phyloP scores from a whole-genome alignment of 768 basidiomycete species.

The Kwoniella sp. region DNA sequence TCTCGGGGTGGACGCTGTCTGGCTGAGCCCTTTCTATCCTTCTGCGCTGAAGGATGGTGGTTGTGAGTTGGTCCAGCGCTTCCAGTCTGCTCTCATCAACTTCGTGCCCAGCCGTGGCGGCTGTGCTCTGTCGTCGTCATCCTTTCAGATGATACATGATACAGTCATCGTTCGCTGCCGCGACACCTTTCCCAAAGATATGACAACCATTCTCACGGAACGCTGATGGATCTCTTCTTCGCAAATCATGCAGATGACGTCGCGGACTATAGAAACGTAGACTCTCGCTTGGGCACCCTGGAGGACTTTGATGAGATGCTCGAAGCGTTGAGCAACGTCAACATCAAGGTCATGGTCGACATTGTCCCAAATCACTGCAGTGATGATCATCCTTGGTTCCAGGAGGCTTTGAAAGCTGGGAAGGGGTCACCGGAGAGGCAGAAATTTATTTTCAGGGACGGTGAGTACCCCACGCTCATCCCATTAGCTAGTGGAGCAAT shows the following conservation, averaged over 20 bases:
- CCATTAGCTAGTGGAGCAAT: neutral
- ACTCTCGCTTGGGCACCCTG: conserved; percentile 44
- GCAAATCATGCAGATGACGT: conserved; percentile 46
- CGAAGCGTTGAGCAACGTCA: conserved; percentile 27
- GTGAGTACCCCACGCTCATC: conserved; percentile 25
- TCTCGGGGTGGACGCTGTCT: conserved; percentile 45
- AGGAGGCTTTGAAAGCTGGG: conserved; percentile 39
- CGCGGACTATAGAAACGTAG: conserved; percentile 47
- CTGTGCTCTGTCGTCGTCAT: no score
- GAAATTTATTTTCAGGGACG: conserved; percentile 47
- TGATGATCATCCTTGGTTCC: conserved; percentile 50
- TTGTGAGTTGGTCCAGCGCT: conserved; percentile 35
- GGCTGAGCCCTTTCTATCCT: conserved; percentile 49
- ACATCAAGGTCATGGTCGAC: conserved; percentile 47
- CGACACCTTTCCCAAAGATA: no score
- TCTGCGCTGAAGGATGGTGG: conserved; percentile 50
- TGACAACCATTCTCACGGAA: no score
- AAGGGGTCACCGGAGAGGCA: conserved; percentile 36
- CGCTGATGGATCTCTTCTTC: no score
- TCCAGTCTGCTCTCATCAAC: neutral
- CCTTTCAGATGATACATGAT: no score
- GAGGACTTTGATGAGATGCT: conserved; percentile 49
- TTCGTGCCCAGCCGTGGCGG: no score
- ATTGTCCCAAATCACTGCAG: conserved; percentile 51
- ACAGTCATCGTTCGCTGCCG: no score